Conservation (phyloP, 345 rosid species). For the Streptanthus diversifolius region DNA sequence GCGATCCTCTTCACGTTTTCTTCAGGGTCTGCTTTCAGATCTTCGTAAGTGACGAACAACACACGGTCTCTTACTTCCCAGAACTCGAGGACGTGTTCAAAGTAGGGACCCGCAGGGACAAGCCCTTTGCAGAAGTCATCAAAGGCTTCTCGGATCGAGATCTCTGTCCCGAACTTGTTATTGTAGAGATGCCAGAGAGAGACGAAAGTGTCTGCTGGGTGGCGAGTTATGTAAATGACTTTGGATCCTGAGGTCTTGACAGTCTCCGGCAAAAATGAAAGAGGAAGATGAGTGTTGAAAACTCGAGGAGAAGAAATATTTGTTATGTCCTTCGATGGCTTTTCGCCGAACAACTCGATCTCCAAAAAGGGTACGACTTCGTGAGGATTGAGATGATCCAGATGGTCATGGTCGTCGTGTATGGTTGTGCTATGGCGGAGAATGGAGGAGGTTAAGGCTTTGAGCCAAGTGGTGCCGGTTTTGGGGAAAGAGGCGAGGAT, state of each 20-base stretch:
- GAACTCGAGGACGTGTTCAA: slow-evolving; percentile 39
- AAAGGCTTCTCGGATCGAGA: slow-evolving; percentile 34
- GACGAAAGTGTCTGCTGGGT: slow-evolving; percentile 35
- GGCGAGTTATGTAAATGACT: slow-evolving; percentile 31
- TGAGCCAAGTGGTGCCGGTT: slow-evolving; percentile 39
- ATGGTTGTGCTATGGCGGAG: slow-evolving; percentile 8
- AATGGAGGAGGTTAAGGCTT: slow-evolving; percentile 29
- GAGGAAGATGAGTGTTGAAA: slow-evolving; percentile 35
- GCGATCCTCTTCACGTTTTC: slow-evolving; percentile 32
- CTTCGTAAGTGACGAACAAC: slow-evolving; percentile 41
- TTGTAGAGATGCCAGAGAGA: slow-evolving; percentile 35
- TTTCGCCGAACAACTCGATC: slow-evolving; percentile 26
- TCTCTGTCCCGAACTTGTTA: slow-evolving; percentile 25
- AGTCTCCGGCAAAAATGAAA: slow-evolving; percentile 21
- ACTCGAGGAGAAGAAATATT: slow-evolving; percentile 27
- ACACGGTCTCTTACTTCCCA: slow-evolving; percentile 36
- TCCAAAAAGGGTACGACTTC: slow-evolving; percentile 33
- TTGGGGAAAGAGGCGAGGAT: slow-evolving; percentile 32
- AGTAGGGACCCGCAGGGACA: slow-evolving; percentile 33
- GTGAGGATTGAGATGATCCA: slow-evolving; percentile 23
- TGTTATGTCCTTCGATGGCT: slow-evolving; percentile 16
- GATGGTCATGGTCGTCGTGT: not conserved
- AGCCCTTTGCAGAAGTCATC: slow-evolving; percentile 38
- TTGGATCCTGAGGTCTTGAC: slow-evolving; percentile 26
- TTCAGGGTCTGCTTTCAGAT: slow-evolving; percentile 29